These are phyloP conservation scores for cucumber (Cucumis sativus) DNA, from an alignment of 306 rosid species.

Conservation along the genomic window DNA sequence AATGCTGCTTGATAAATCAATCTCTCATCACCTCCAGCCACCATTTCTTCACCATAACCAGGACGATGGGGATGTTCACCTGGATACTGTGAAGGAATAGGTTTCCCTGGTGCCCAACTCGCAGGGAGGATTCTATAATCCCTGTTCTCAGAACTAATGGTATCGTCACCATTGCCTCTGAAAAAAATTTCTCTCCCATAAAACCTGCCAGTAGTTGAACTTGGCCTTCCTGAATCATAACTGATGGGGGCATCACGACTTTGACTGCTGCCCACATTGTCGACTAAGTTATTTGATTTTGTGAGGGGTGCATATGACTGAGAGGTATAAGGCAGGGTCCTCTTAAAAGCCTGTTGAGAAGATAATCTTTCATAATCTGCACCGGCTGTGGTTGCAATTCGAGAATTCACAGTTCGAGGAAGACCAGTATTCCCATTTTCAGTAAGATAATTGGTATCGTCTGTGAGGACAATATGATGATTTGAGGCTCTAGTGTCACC, in stretches of 20 bases:
- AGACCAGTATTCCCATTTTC: constrained; percentile 36
- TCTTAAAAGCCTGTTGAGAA: constrained; percentile 50
- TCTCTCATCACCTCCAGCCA: constrained; percentile 61
- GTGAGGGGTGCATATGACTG: constrained; percentile 21
- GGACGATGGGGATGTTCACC: constrained; percentile 45
- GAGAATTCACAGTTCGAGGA: constrained; percentile 26
- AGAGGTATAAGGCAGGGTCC: constrained; percentile 48
- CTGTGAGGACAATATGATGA: constrained; percentile 13
- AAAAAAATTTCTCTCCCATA: constrained; percentile 24
- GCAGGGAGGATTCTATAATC: constrained; percentile 51
- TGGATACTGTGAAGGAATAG: constrained; percentile 34
- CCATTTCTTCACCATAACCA: constrained; percentile 57
- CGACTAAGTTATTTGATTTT: constrained; percentile 26
- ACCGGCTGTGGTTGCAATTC: constrained; percentile 25
- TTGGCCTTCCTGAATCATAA: constrained; percentile 34
- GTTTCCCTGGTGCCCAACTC: constrained; percentile 44
- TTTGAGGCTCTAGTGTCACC: constrained; percentile 25
- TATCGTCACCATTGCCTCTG: constrained; percentile 43
- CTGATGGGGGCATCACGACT: constrained; percentile 27
- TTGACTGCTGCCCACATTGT: constrained; percentile 29
- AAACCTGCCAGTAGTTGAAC: constrained; percentile 33
- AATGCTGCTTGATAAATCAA: constrained; percentile 82
- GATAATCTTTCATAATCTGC: constrained; percentile 42
- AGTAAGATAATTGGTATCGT: constrained; percentile 17
- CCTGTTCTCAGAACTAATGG: constrained; percentile 33